Evolutionary conservation across 2,329 filamentous ascomycete species (phyloP), one percentile per base, ranked within the genome.

Genomic region (Cytospora leucostoma): DNA sequence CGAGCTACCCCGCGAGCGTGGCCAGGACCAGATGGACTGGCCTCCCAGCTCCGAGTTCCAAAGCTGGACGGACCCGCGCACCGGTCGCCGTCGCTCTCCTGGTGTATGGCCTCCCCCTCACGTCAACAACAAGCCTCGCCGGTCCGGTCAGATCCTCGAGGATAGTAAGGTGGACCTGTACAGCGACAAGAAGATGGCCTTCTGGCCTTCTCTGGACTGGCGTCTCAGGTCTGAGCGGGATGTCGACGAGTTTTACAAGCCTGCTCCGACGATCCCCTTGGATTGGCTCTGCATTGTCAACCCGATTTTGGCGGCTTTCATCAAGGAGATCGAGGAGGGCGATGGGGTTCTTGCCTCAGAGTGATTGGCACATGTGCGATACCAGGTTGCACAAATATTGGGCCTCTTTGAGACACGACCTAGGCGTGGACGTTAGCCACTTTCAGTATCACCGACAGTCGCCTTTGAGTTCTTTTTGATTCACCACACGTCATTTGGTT

Each of bases 171-270:
- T 61, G 15, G 32, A 55, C 15, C 59, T 51, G 11, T 61, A 61
- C 6, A 61, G 51, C 33, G 33, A 61, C 38, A 55, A 38, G 11
- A 55, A 35, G 32, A 38, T 55, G 12, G 35, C 55, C n/a, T 49
- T 55, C 32, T 38, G 33, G 32, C 59, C 59, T 49, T 51, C 51
- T 8, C 55, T 51, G 59, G 59, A 61, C 50, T 61, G 59, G 59
- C 49, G 37, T 13, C 33, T 51, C 8, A 61, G 21, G 34, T 37
- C 55, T 38, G 34, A 19, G 8, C 49, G 19, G 19, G 17, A 19
- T 15, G 33, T 40, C 2, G 51, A 50, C 27, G 59, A 61, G 33
- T 37, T 32, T 32, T 19, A 55, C 13, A 38, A 55, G 27, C 13
- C 51, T 15, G 52, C 21, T 4, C 2, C 19, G 0, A 51, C 55